Percentiles rank a stretch among this genome's conserved stretches.
Conservation (phyloP, 257 asterid species). For the Misopates orontium region DNA sequence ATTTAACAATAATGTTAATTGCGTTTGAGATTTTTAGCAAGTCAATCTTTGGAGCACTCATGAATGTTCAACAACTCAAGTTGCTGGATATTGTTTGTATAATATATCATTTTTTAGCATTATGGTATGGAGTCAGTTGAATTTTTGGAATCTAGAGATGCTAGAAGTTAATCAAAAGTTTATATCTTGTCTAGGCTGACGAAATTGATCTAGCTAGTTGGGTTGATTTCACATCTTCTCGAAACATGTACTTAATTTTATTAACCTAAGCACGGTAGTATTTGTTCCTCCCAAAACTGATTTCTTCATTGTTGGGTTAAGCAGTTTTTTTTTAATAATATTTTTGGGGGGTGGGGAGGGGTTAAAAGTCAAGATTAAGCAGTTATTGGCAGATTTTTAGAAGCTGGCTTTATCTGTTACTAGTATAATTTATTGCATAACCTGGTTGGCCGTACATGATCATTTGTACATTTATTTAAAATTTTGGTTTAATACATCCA, state of each 20-base stretch:
- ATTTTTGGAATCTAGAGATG: not conserved
- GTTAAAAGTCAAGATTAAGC: too few relatives aligned
- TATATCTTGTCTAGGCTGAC: conserved; percentile 1
- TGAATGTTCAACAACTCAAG: not conserved
- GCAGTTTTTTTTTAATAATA: too few relatives aligned
- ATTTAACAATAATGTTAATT: not conserved
- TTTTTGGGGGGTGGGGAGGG: too few relatives aligned
- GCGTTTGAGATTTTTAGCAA: not conserved
- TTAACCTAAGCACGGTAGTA: conserved; percentile 1
- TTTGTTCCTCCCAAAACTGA: not conserved
- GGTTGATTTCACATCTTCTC: not conserved
- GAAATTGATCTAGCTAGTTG: not conserved
- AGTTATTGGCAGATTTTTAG: too few relatives aligned
- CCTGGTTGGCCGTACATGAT: too few relatives aligned
- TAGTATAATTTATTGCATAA: not conserved
- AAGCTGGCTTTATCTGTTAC: not conserved
- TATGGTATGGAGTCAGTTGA: not conserved
- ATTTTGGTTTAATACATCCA: conserved; percentile 18
- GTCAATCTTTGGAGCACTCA: not conserved
- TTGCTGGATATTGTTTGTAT: not conserved
- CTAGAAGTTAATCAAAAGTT: not conserved
- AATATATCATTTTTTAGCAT: conserved; percentile 15
- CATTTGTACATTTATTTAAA: too few relatives aligned
- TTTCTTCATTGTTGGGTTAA: not conserved
- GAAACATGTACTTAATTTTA: not conserved